Base-by-base conservation (phyloP, 164 flowering plant genomes). In the Piper longum region DNA sequence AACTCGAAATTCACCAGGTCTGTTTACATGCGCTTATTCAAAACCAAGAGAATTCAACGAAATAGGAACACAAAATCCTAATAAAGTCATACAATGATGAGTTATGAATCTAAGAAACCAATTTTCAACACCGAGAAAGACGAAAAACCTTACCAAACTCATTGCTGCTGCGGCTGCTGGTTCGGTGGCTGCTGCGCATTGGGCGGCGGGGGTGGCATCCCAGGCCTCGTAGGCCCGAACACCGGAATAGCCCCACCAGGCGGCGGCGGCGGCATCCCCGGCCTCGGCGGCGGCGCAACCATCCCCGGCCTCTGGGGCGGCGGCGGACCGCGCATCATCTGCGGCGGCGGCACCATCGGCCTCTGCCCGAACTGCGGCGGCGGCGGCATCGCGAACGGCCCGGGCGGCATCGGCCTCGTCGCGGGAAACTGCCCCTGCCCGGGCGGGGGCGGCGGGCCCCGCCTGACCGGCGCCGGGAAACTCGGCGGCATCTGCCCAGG, bases 251-350 rank as follows among this genome's bases (percentile, higher is more conserved):
- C 69, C 14, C 86, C 81, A 61, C 92, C 89, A 41, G 90, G 90
- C 11, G 96, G 93, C 11, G 96, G 93, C 43, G 91, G 93, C 0
- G 88, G 91, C 85, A 83, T 85, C 16, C 96, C 91, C 11, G 85
- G 87, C 36, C 84, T 65, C 9, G 83, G 82, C 0, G 79, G 85
- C 0, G 82, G 83, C 4, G 68, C 73, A 1, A 70, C 78, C 86
- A 85, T 80, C 4, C 88, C 86, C 3, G 86, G 78, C 13, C 75
- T 56, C 14, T 70, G 72, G 0, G 73, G 75, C 3, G 74, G 74
- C 3, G 76, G 78, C 4, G 75, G 75, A 19, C 79, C 76, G 62
- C 90, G 78, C 93, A 84, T 83, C 91, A 84, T 80, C 62, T 75
- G 86, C 16, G 80, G 81, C 0, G 81, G 82, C 0, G 80, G 82